A percentile compares a stretch with the other conserved stretches of the same genome.
phyloP scores from a whole-genome alignment of 2,329 filamentous ascomycete genomes.

The Ophiosphaerella herpotricha region DNA sequence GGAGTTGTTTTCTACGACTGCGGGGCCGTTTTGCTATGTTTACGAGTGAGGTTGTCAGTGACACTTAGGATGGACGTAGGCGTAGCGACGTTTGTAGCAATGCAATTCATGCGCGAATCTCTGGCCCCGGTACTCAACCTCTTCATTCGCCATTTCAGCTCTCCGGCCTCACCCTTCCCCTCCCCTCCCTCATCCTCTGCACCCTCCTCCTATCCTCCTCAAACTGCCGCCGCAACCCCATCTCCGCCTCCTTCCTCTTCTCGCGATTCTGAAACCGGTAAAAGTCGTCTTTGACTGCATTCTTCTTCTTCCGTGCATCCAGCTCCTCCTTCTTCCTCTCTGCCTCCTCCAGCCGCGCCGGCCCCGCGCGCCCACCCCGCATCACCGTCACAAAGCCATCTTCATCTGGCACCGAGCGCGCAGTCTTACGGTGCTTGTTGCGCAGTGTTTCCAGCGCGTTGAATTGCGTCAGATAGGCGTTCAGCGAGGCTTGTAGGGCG shows the following conservation, averaged over 20 bases:
- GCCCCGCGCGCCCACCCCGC: constrained; percentile 70
- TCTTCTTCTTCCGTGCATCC: constrained; percentile 60
- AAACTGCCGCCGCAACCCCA: constrained; percentile 71
- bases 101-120: no score
- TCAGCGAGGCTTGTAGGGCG: constrained; percentile 72
- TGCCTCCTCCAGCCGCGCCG: constrained; percentile 71
- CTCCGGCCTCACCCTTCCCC: constrained; percentile 44
- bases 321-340: constrained; percentile 62
- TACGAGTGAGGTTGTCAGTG: constrained; percentile 23
- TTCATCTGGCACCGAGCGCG: constrained; percentile 82
- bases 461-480: constrained; percentile 86
- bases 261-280: constrained; percentile 85
- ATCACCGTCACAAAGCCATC: constrained; percentile 95
- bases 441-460: constrained; percentile 67
- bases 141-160: constrained; percentile 9
- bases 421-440: constrained; percentile 63
- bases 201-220: constrained; percentile 77
- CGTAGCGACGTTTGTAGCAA: no score
- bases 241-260: constrained; percentile 75
- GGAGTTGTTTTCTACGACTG: constrained; percentile 34
- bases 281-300: constrained; percentile 66
- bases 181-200: constrained; percentile 69
- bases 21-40: constrained; percentile 41
- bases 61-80: no score
- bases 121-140: no score